Percentiles rank a stretch among this genome's conserved stretches.
Evolutionary conservation across 78 protist species (phyloP).

Genomic region (Dictyostelium purpureum): DNA sequence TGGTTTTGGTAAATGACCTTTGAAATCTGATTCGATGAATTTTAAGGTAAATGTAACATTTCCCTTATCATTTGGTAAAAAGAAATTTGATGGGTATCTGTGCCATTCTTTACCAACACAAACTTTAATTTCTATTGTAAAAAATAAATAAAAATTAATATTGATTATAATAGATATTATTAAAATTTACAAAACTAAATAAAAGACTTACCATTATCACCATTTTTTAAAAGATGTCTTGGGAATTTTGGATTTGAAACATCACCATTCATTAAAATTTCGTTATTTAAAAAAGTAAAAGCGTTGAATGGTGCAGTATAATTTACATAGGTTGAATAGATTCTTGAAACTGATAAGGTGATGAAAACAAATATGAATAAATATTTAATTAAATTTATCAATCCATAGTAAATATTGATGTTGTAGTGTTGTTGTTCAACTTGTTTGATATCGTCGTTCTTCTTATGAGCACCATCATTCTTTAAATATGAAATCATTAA

Average conservation of each 20-base stretch:
- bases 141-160: background rate
- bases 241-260: background rate
- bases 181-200: background rate
- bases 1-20: constrained; percentile 76
- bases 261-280: constrained; percentile 15
- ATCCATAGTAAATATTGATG: background rate
- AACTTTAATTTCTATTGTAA: constrained; percentile 17
- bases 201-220: background rate
- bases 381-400: background rate
- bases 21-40: constrained; percentile 42
- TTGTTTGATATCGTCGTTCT: background rate
- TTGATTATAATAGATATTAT: background rate
- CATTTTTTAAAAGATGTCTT: background rate
- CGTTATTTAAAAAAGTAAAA: constrained; percentile 11
- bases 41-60: background rate
- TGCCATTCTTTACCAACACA: constrained; percentile 97
- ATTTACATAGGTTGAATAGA: constrained; percentile 36
- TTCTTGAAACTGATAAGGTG: constrained; percentile 50
- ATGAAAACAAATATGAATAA: constrained; percentile 6
- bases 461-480: background rate
- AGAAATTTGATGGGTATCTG: constrained; percentile 91
- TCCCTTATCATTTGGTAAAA: constrained; percentile 79
- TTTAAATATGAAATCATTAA: background rate
- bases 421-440: constrained; percentile 5
- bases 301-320: constrained; percentile 78